These are phyloP conservation scores for Ambrosia trifida DNA, from an alignment of 129 eudicot genomes.

Conservation along the genomic window DNA sequence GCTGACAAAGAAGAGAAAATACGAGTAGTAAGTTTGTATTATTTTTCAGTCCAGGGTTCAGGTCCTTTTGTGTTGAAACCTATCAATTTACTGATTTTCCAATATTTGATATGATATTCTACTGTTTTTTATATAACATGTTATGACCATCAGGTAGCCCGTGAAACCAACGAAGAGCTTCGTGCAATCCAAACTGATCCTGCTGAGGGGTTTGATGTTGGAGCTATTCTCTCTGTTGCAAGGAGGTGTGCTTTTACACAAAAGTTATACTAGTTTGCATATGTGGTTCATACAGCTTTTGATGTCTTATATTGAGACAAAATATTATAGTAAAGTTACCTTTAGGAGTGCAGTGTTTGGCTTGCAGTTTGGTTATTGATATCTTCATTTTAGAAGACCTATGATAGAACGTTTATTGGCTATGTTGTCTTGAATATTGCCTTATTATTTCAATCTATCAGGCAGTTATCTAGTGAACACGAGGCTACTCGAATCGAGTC, in stretches of 20 bases:
- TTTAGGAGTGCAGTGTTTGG: not conserved
- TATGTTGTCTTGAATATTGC: slow-evolving; percentile 24
- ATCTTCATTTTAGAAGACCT: slow-evolving; percentile 1
- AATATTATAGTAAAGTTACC: slow-evolving; percentile 8
- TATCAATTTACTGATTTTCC: not conserved
- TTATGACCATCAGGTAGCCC: slow-evolving; percentile 64
- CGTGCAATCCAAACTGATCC: slow-evolving; percentile 72
- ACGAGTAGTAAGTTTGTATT: slow-evolving; percentile 64
- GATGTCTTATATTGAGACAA: not conserved
- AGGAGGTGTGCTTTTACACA: slow-evolving; percentile 39
- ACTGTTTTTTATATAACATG: slow-evolving; percentile 5
- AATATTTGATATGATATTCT: not conserved
- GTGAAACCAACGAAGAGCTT: slow-evolving; percentile 93
- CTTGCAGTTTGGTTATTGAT: not conserved
- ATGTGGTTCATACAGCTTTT: not conserved
- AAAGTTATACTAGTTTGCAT: not conserved
- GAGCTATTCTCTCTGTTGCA: slow-evolving; percentile 76
- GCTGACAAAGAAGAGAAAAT: slow-evolving; percentile 96
- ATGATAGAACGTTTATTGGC: slow-evolving; percentile 7
- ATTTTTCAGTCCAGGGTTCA: not conserved
- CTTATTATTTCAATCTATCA: slow-evolving; percentile 33
- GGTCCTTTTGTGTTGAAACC: not conserved
- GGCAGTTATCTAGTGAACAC: slow-evolving; percentile 87
- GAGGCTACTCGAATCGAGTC: slow-evolving; percentile 98
- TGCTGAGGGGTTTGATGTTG: slow-evolving; percentile 89